phyloP scores from a whole-genome alignment of 176 grass and related monocot genomes.

The Pontederia crassipes region DNA sequence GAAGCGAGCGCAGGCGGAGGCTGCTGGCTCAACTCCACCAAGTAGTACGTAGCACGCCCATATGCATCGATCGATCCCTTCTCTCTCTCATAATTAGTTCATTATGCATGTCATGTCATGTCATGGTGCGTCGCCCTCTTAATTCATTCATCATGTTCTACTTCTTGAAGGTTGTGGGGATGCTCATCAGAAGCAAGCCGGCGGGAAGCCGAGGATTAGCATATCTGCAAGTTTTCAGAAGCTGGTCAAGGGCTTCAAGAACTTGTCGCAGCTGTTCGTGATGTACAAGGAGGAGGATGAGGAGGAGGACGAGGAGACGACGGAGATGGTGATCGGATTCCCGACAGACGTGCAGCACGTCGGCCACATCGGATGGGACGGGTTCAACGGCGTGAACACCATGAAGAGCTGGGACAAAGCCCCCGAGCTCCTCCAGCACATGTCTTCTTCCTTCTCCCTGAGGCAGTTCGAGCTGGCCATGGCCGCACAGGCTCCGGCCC shows the following conservation, averaged over 20 bases:
- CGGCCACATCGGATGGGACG: constrained; percentile 59
- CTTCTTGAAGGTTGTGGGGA: too few species aligned
- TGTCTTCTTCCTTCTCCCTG: background rate
- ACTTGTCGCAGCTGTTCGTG: constrained; percentile 50
- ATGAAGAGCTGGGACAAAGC: constrained; percentile 27
- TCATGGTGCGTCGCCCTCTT: too few species aligned
- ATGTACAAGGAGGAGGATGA: constrained; percentile 27
- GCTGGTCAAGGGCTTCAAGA: constrained; percentile 70
- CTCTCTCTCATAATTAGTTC: background rate
- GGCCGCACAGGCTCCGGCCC: background rate
- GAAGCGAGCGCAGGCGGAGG: background rate
- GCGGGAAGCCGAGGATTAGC: constrained; percentile 2
- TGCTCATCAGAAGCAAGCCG: background rate
- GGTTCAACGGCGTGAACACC: constrained; percentile 22
- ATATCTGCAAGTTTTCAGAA: constrained; percentile 38
- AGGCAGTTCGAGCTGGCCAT: background rate
- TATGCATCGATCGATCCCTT: background rate
- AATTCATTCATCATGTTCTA: too few species aligned
- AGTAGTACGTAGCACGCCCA: background rate
- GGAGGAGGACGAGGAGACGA: constrained; percentile 5
- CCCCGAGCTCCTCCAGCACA: constrained; percentile 28
- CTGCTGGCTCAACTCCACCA: background rate
- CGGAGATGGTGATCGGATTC: constrained; percentile 50
- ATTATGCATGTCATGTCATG: too few species aligned
- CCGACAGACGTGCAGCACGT: constrained; percentile 68